A percentile compares a stretch with the other conserved stretches of the same genome.
Evolutionary conservation across 139 green algal species (phyloP).

Genomic region (Mesotaenium endlicherianum): DNA sequence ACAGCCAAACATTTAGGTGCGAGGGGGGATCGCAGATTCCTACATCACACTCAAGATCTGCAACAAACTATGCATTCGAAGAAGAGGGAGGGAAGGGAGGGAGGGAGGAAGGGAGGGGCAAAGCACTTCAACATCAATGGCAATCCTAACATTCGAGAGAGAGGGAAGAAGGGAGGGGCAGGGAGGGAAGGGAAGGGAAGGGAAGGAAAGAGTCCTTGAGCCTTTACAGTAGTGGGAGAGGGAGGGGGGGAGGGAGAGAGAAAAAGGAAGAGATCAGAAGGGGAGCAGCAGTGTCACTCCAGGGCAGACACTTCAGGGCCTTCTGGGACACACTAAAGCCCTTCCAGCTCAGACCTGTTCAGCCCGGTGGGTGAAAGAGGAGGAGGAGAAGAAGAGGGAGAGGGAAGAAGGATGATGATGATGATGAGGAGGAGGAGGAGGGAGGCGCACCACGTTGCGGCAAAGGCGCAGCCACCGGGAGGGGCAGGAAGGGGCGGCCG

Average conservation of each 20-base stretch:
- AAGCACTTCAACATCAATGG: neutral
- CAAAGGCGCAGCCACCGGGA: conserved; percentile 48
- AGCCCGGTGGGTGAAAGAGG: no score
- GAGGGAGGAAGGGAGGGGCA: neutral
- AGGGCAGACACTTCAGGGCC: no score
- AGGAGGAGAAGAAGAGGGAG: no score
- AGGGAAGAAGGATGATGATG: no score
- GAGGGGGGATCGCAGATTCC: no score
- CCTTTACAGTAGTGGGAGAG: no score
- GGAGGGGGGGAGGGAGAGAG: neutral
- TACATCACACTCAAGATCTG: no score
- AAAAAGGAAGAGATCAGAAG: neutral
- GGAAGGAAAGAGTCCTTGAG: neutral
- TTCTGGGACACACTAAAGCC: no score
- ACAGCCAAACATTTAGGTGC: no score
- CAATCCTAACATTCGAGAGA: no score
- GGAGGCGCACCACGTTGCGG: conserved; percentile 43
- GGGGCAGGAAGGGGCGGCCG: conserved; percentile 23
- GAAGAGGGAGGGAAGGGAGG: neutral
- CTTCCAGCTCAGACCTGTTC: no score
- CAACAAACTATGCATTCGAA: no score
- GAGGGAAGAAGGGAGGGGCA: neutral
- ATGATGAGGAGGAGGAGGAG: neutral
- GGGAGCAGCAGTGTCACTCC: neutral
- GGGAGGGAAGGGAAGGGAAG: neutral